Conservation (phyloP, 192 early-diverging fungal genomes). For the Coemansia nantahalensis region DNA sequence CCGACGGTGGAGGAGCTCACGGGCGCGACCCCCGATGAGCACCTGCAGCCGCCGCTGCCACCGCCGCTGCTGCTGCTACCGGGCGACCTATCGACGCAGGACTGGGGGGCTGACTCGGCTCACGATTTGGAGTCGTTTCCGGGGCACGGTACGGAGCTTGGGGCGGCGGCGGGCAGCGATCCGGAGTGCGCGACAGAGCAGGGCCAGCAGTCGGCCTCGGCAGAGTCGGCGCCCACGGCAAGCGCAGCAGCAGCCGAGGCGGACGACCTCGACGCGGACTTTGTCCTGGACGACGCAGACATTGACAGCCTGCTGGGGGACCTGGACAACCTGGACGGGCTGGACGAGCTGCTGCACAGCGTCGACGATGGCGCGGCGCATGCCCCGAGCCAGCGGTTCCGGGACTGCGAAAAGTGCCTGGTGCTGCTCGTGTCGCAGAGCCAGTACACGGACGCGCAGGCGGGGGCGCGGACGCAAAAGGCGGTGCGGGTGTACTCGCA, state of each 20-base stretch:
- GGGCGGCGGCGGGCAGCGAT: no score
- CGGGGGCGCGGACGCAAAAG: constrained; percentile 26
- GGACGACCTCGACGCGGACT: neutral
- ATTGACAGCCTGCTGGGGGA: constrained; percentile 31
- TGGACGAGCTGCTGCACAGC: neutral
- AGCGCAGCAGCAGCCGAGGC: neutral
- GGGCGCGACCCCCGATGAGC: neutral
- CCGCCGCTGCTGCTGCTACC: no score
- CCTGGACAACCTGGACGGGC: constrained; percentile 13
- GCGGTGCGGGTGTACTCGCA: constrained; percentile 43
- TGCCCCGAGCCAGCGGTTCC: constrained; percentile 9
- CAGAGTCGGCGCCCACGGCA: no score
- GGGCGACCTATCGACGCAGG: no score
- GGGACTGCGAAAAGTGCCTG: constrained; percentile 33
- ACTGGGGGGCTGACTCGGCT: no score
- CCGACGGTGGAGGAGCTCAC: neutral
- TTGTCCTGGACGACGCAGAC: constrained; percentile 32
- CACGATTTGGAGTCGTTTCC: no score
- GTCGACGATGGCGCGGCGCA: neutral
- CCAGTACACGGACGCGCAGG: constrained; percentile 15
- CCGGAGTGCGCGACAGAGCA: no score
- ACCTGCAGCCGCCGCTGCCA: neutral
- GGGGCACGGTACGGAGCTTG: no score
- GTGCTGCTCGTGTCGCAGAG: constrained; percentile 34
- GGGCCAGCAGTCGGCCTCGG: no score